These are phyloP conservation scores for Chytriomyces confervae DNA, from an alignment of 192 early-diverging fungal species.

Conservation along the genomic window DNA sequence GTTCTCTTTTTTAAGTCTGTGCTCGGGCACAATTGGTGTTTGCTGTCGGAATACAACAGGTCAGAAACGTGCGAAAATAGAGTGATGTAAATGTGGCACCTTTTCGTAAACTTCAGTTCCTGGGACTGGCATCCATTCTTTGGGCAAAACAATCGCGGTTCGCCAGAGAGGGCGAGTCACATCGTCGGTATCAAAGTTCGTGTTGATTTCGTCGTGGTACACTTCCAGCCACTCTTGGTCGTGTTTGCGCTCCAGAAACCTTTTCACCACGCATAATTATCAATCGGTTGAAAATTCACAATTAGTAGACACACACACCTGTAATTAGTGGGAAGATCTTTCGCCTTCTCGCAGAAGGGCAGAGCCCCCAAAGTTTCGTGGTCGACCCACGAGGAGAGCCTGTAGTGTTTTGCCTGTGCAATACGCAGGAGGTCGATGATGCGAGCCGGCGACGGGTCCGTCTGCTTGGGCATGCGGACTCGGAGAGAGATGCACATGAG, in stretches of 20 bases:
- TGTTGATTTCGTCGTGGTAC: slow-evolving; percentile 46
- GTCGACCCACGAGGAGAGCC: slow-evolving; percentile 47
- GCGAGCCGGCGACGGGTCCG: slow-evolving; percentile 25
- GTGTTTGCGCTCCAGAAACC: slow-evolving; percentile 22
- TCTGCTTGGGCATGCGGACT: slow-evolving; percentile 37
- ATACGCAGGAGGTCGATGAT: slow-evolving; percentile 47
- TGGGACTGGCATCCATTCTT: slow-evolving; percentile 39
- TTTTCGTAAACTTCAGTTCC: slow-evolving; percentile 14
- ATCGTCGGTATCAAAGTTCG: slow-evolving; percentile 51
- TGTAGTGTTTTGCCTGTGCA: slow-evolving; percentile 49
- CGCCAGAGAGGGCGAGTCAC: slow-evolving; percentile 44
- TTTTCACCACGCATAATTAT: not conserved
- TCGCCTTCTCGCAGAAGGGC: slow-evolving; percentile 48
- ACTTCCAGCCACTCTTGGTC: slow-evolving; percentile 41
- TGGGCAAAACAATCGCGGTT: slow-evolving; percentile 40
- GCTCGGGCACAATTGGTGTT: slow-evolving; percentile 24
- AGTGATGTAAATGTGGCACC: not conserved
- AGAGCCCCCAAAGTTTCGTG: slow-evolving; percentile 35
- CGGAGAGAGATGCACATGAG: slow-evolving; percentile 47
- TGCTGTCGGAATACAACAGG: slow-evolving; percentile 5
- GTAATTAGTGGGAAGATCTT: slow-evolving; percentile 38
- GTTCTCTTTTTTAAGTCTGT: slow-evolving; percentile 7
- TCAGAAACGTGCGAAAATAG: not conserved
- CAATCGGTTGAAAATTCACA: not conserved
- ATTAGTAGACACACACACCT: not conserved